A percentile compares a stretch with the other conserved stretches of the same genome.
Conservation (phyloP, 257 asterid species). For the Ophiorrhiza pumila region DNA sequence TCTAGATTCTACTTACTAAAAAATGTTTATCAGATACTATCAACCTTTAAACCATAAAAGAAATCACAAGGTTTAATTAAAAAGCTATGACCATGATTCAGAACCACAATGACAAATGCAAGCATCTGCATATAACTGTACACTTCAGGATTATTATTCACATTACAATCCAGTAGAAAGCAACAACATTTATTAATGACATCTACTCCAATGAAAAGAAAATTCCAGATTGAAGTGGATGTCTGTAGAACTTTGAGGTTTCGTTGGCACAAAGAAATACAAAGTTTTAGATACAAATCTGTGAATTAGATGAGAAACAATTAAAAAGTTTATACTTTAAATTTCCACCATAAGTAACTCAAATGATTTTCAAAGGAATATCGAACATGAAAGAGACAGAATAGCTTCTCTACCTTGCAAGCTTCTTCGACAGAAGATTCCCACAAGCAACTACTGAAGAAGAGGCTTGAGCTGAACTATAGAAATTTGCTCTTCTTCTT, state of each 20-base stretch:
- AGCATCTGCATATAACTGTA: background rate
- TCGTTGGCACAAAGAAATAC: background rate
- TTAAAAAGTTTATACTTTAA: background rate
- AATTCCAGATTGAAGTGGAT: background rate
- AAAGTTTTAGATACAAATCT: background rate
- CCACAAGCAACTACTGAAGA: constrained; percentile 51
- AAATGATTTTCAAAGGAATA: background rate
- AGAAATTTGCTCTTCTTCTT: constrained; percentile 60
- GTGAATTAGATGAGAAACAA: no score
- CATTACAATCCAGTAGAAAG: background rate
- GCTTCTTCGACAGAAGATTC: constrained; percentile 55
- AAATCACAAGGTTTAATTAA: background rate
- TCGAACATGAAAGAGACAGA: background rate
- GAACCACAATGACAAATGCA: background rate
- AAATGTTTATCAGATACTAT: no score
- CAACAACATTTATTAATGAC: background rate
- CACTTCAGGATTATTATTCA: background rate
- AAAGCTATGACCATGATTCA: background rate
- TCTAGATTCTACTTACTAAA: no score
- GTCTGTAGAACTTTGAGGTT: background rate
- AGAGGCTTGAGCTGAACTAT: constrained; percentile 22
- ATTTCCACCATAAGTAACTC: background rate
- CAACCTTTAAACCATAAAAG: background rate
- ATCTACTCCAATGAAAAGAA: background rate
- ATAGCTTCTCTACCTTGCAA: constrained; percentile 47